phyloP scores from a whole-genome alignment of 1,139 yeast genomes.

The Pneumocystis murina region DNA sequence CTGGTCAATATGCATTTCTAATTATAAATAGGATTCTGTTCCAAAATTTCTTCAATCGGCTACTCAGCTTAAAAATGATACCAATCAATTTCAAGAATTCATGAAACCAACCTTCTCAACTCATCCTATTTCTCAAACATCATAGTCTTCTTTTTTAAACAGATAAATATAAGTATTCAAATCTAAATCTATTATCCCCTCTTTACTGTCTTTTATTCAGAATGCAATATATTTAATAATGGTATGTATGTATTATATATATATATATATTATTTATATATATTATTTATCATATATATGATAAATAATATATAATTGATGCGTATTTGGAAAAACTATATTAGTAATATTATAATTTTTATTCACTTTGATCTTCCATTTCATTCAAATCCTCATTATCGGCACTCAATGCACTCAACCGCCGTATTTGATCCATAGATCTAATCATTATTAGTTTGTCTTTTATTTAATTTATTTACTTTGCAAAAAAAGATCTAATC shows the following conservation, averaged over 20 bases:
- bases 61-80: conserved; percentile 6
- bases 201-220: background rate
- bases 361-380: background rate
- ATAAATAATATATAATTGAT: too few relatives aligned
- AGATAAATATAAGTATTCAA: background rate
- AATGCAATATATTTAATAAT: background rate
- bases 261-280: background rate
- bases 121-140: background rate
- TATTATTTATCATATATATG: background rate
- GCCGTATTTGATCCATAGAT: background rate
- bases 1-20: background rate
- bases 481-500: conserved; percentile 62
- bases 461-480: conserved; percentile 64
- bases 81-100: background rate
- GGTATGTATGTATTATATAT: background rate
- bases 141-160: background rate
- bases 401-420: background rate
- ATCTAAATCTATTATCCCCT: background rate
- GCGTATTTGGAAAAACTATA: too few relatives aligned
- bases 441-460: conserved; percentile 15
- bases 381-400: background rate
- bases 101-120: background rate
- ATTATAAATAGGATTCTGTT: conserved; percentile 11
- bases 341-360: background rate
- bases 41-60: conserved; percentile 14